Base-by-base conservation (phyloP, 129 eudicot genomes). In the Tanacetum coccineum region DNA sequence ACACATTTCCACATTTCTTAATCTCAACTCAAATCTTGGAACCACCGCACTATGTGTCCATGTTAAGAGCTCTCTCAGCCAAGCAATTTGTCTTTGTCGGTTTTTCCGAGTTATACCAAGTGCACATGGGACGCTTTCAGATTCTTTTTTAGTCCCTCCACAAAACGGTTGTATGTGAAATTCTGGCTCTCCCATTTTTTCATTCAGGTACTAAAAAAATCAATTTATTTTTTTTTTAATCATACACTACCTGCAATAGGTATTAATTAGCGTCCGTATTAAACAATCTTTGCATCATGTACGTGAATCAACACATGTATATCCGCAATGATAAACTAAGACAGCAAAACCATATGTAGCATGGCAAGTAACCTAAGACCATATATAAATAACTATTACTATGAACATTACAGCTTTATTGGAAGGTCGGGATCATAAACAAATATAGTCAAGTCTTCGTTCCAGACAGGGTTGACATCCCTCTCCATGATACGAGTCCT, bases 391-490 rank as follows among this genome's bases (percentile, higher is more conserved):
- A 0, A 32, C 8, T 39, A 55, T 17, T 60, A 44, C n/a, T 3
- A 52, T 51, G 55, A 50, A 64, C 4, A 81, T 84, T 76, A 87
- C 80, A 90, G 82, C 67, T 73, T 80, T 62, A 90, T 58, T 4
- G 95, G 95, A 64, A 63, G 65, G 7, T 82, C 53, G 15, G 85
- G 76, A 72, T 90, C 89, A 45, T 83, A 61, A 62, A 90, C 80
- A 9, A 89, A 87, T 76, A 90, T 81, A 22, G 95, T 90, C 63
- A 90, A 71, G 79, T 87, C 95, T 80, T 90, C 95, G 32, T 90
- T 84, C 97, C 97, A 90, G 70, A 67, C 85, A 0, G 95, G 95
- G 78, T 90, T 90, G 9, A 76, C 67, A 72, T 90, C 84, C 70
- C 78, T 90, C 68, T 76, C 84, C 50, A 90, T 79, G 45, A 90